Conservation (phyloP, 768 basidiomycete species). For the Mycena haematopus region DNA sequence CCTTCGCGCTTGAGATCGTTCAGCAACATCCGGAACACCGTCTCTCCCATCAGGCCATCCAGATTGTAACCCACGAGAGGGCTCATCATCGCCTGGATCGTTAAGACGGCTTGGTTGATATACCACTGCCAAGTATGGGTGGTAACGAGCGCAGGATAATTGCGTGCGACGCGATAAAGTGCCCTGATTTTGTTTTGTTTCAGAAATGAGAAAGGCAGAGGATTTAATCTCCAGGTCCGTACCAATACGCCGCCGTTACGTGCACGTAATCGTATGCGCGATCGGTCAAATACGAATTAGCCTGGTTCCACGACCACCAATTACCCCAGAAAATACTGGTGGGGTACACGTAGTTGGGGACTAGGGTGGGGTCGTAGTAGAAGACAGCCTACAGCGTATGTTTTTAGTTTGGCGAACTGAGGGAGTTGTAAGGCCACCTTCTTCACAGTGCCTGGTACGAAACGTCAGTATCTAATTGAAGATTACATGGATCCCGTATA, state of each 20-base stretch:
- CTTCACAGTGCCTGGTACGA: slow-evolving; percentile 52
- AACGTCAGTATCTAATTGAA: neutral
- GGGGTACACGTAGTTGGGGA: slow-evolving; percentile 56
- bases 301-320: slow-evolving; percentile 65
- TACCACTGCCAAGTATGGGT: slow-evolving; percentile 63
- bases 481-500: slow-evolving; percentile 21
- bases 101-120: slow-evolving; percentile 58
- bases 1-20: slow-evolving; percentile 61
- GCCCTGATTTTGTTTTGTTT: slow-evolving; percentile 36
- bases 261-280: slow-evolving; percentile 63
- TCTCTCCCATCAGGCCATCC: slow-evolving; percentile 65
- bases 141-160: slow-evolving; percentile 57
- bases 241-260: slow-evolving; percentile 55
- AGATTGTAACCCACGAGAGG: slow-evolving; percentile 50
- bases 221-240: too few relatives aligned
- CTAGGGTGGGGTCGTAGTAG: slow-evolving; percentile 54
- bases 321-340: slow-evolving; percentile 54
- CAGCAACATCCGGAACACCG: slow-evolving; percentile 53
- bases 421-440: slow-evolving; percentile 41
- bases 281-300: slow-evolving; percentile 52
- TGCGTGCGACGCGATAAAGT: slow-evolving; percentile 61
- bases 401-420: neutral
- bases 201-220: too few relatives aligned
- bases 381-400: slow-evolving; percentile 52
- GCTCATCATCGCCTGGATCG: slow-evolving; percentile 52